A percentile compares a stretch with the other conserved stretches of the same genome.
phyloP scores from a whole-genome alignment of 495 filamentous ascomycete genomes.

The Ascodesmis nigricans region DNA sequence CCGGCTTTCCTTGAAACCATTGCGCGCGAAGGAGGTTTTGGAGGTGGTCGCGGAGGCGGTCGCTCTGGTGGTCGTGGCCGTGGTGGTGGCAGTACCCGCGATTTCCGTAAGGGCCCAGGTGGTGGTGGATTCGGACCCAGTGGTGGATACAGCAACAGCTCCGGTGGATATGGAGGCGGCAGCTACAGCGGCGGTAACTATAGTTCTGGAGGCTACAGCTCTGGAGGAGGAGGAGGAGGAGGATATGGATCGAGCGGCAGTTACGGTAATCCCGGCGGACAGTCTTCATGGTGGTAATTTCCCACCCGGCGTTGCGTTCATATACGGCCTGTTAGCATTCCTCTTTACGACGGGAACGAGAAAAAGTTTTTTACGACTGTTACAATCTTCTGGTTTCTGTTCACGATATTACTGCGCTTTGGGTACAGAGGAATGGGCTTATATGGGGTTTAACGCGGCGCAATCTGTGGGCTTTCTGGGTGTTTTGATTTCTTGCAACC shows the following conservation, averaged over 20 bases:
- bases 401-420: conserved; percentile 6
- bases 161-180: conserved; percentile 29
- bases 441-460: conserved; percentile 22
- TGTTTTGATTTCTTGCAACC: conserved; percentile 33
- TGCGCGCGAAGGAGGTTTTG: conserved; percentile 30
- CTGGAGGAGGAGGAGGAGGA: conserved; percentile 17
- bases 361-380: conserved; percentile 7
- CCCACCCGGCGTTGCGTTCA: conserved; percentile 18
- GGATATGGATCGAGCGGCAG: conserved; percentile 31
- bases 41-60: conserved; percentile 47
- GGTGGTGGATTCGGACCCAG: conserved; percentile 30
- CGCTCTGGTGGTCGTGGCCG: conserved; percentile 35
- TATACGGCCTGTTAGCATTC: conserved; percentile 14
- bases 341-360: conserved; percentile 18
- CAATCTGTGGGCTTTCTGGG: conserved; percentile 25
- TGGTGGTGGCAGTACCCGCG: conserved; percentile 47
- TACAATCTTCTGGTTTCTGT: conserved; percentile 19
- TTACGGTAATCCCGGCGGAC: conserved; percentile 73
- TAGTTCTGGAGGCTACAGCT: conserved; percentile 12
- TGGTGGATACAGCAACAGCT: conserved; percentile 30
- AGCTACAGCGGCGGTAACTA: conserved; percentile 8
- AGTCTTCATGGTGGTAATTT: conserved; percentile 88
- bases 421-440: conserved; percentile 21
- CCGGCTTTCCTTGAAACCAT: conserved; percentile 59
- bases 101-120: conserved; percentile 64